Conservation (phyloP, 345 rosid genomes). For the Eucalyptus globulus region DNA sequence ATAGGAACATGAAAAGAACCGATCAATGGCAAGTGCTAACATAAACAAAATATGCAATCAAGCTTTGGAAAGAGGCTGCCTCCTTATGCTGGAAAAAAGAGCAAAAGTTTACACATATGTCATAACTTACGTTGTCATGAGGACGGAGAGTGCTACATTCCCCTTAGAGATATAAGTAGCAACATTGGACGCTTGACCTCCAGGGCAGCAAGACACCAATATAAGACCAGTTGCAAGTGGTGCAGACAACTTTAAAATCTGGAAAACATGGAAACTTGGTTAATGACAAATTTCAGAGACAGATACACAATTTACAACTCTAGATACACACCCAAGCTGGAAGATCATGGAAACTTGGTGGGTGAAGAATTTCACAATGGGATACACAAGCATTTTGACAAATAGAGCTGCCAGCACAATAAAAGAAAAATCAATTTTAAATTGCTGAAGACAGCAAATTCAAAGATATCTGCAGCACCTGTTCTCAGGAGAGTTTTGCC, state of each 20-base stretch:
- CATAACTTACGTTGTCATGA: slow-evolving; percentile 84
- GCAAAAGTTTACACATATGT: neutral
- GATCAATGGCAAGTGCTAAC: neutral
- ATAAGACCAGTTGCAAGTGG: slow-evolving; percentile 98
- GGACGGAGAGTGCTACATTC: slow-evolving; percentile 94
- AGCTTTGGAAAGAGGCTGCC: neutral
- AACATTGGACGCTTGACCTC: slow-evolving; percentile 96
- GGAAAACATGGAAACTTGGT: slow-evolving; percentile 7
- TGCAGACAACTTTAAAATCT: slow-evolving; percentile 84
- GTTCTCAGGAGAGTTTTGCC: neutral
- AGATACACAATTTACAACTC: neutral
- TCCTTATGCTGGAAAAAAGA: neutral
- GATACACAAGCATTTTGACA: neutral
- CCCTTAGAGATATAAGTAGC: slow-evolving; percentile 96
- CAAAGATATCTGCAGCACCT: neutral
- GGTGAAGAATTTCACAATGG: neutral
- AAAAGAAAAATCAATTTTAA: neutral
- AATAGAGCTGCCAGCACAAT: neutral
- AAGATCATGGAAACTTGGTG: neutral
- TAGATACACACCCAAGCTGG: neutral
- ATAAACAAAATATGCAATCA: neutral
- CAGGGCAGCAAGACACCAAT: slow-evolving; percentile 96
- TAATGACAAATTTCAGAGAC: neutral
- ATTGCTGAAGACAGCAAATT: neutral
- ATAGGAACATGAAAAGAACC: neutral